Evolutionary conservation across 2,329 filamentous ascomycete species (phyloP), one percentile per base, ranked within the genome.

Genomic region (Colletotrichum eremochloae): DNA sequence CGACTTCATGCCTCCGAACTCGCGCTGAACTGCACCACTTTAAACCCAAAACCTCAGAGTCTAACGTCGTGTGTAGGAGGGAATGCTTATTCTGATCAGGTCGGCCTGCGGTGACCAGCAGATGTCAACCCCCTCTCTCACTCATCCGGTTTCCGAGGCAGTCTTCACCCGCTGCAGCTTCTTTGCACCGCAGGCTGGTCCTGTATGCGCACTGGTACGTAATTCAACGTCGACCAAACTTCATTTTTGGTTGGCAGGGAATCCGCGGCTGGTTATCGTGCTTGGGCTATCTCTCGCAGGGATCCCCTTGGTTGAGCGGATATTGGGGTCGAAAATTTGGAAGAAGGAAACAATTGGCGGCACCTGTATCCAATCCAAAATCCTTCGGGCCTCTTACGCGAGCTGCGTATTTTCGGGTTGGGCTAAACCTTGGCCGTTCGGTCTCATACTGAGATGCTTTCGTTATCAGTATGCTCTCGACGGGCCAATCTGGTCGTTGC

Each of bases 281-380:
- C 61, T 53, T 29, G 52, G 42, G 60, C 64, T 55, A 69, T 40
- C 48, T 60, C 38, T 46, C 46, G 66, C 60, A 72, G 61, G 70
- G 67, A 38, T 52, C 20, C 62, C 66, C 70, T 69, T 72, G 70
- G 61, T 48, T 38, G n/a, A 15, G 56, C 15, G 55, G 60, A 70
- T 61, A 50, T 70, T 70, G 55, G 55, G 44, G 61, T 70, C 67
- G 66, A 70, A 65, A 64, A 65, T 40, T 57, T 48, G 53, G 58
- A 67, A 62, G 61, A 33, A 31, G 36, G 46, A 65, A 61, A 62
- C 57, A n/a, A 36, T 48, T 46, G 48, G 66, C 55, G 60, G 52
- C 66, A 64, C 66, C 66, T 42, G 38, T 68, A 48, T 31, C 60
- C 60, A 64, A 24, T 24, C 24, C 24, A 24, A 24, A 50, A 20